Base-by-base conservation (phyloP, 2,329 filamentous ascomycete genomes). In the Sordariomycetes sp. region DNA sequence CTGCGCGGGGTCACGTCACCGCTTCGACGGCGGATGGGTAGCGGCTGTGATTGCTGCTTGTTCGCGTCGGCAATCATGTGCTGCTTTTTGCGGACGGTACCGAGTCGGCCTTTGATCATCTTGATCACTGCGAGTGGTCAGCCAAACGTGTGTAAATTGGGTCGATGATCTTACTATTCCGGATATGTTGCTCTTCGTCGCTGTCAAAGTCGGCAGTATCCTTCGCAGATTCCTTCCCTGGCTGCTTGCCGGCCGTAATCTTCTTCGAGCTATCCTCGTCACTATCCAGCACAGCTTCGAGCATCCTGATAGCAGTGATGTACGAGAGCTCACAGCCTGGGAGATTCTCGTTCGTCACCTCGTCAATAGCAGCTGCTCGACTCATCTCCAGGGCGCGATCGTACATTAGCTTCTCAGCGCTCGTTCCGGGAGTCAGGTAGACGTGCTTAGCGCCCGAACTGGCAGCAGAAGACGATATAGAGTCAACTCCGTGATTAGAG, bases 301-400 rank as follows among this genome's bases (percentile, higher is more conserved):
- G 72, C 82, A 98, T 92, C 42, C 85, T 77, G 43, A 96, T 87
- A 1, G 92, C 88, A 1, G 92, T 96, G 35, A 86, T 72, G 53
- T 98, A 98, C 14, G 87, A 88, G 18, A 94, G 79, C 51, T 96
- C 88, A 52, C 90, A 96, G 12, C 87, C 86, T 1, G 68, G 62
- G 17, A 96, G 66, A 55, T 96, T 88, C 42, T 92, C 85, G 37
- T 90, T 87, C 3, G 92, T 86, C 32, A 98, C 83, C 60, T 98
- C 92, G 47, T 94, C 93, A 51, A 96, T 92, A 7, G 92, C 92
- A 7, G 92, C 90, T 4, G 85, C 79, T 34, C 87, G 79, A 54
- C 87, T 95, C 92, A 98, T 96, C 55, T 98, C 92, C 16, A 96
- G 66, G 1, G 92, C 92, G 30, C 92, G 84, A 47, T 98, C 92